A percentile compares a stretch with the other conserved stretches of the same genome.
Conservation (phyloP, 192 early-diverging fungal species). For the Piromyces finnis region DNA sequence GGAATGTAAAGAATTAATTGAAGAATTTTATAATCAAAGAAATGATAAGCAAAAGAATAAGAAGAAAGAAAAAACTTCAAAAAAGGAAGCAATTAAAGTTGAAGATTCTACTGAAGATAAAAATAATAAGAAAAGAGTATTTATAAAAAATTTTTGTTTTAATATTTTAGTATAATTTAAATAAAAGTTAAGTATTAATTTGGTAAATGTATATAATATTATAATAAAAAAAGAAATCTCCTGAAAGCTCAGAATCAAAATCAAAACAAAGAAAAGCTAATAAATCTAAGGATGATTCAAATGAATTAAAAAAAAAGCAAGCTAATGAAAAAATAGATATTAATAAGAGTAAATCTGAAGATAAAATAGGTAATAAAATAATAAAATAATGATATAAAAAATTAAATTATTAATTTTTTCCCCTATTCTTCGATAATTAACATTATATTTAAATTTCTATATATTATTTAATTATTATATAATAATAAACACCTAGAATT, state of each 20-base stretch:
- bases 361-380: not conserved
- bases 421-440: no score
- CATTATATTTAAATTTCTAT: no score
- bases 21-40: not conserved
- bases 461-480: no score
- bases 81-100: not conserved
- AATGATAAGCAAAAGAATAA: not conserved
- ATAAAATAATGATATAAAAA: no score
- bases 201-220: no score
- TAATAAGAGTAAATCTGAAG: not conserved
- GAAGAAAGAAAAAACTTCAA: not conserved
- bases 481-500: no score
- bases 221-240: not conserved
- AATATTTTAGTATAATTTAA: no score
- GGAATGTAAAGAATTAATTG: not conserved
- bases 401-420: no score
- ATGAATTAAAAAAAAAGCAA: not conserved
- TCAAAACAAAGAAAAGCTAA: not conserved
- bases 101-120: not conserved
- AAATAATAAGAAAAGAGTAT: not conserved
- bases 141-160: no score
- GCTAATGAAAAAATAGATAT: not conserved
- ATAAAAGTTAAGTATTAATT: no score
- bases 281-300: not conserved
- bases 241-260: not conserved